Conservation (phyloP, 805 yeast genomes). For the Aciculoconidium aculeatum region DNA sequence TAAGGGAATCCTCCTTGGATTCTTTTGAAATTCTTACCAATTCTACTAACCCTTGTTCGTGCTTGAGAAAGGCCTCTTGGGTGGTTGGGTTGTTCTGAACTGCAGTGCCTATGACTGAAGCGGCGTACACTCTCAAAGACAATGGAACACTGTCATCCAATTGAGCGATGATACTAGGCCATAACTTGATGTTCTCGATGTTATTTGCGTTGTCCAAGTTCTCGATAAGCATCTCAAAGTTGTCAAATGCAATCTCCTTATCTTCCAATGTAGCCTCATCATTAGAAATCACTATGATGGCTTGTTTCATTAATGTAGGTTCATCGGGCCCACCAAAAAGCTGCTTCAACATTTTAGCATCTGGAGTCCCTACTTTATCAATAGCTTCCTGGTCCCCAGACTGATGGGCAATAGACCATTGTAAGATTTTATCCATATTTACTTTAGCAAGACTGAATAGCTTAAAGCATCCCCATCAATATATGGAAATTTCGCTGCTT, state of each 20-base stretch:
- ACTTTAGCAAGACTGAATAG: too few relatives aligned
- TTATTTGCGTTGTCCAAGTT: conserved; percentile 93
- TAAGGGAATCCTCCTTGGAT: too few relatives aligned
- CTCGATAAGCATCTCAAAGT: conserved; percentile 89
- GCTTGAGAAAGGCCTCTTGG: conserved; percentile 59
- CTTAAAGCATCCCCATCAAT: too few relatives aligned
- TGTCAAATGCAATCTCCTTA: conserved; percentile 75
- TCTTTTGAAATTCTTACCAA: conserved; percentile 43
- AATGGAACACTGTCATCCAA: conserved; percentile 35
- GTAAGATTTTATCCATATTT: conserved; percentile 90
- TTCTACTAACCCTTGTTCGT: conserved; percentile 41
- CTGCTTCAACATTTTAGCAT: conserved; percentile 73
- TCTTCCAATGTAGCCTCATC: conserved; percentile 57
- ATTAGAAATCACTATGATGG: conserved; percentile 53
- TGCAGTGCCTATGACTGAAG: conserved; percentile 81
- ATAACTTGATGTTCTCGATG: conserved; percentile 73
- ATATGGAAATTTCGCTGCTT: too few relatives aligned
- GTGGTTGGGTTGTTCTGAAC: conserved; percentile 83
- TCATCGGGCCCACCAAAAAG: conserved; percentile 82
- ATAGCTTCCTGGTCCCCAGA: conserved; percentile 67
- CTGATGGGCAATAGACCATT: conserved; percentile 86
- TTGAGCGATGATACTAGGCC: conserved; percentile 64
- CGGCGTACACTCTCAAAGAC: conserved; percentile 50
- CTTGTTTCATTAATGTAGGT: conserved; percentile 78
- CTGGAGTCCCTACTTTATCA: conserved; percentile 60